These are phyloP conservation scores for Eutrema yunnanense DNA, from an alignment of 345 rosid species.

Conservation along the genomic window DNA sequence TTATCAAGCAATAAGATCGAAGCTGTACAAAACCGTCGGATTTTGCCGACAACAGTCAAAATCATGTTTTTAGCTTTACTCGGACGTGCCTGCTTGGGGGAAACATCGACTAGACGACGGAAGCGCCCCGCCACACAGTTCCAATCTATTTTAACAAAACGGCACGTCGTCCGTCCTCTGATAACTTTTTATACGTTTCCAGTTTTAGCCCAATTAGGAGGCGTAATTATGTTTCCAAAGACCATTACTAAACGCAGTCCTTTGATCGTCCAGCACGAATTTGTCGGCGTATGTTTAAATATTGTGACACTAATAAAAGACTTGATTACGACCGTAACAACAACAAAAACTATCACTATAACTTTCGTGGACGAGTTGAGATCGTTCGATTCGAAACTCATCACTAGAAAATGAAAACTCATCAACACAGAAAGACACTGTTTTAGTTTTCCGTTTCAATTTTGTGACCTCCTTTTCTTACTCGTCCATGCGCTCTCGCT, in stretches of 20 bases:
- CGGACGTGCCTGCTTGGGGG: not conserved
- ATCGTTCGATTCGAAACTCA: conserved; percentile 16
- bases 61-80: conserved; percentile 8
- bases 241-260: not conserved
- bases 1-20: conserved; percentile 4
- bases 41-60: conserved; percentile 6
- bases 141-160: not conserved
- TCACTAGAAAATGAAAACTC: conserved; percentile 37
- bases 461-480: conserved; percentile 28
- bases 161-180: not conserved
- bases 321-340: not conserved
- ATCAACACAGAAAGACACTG: not conserved
- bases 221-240: too few relatives aligned
- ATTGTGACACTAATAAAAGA: too few relatives aligned
- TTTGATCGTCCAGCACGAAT: not conserved
- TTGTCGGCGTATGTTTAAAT: not conserved
- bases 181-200: too few relatives aligned
- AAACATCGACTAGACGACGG: not conserved
- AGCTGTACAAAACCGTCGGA: conserved; percentile 25
- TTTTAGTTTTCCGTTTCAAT: conserved; percentile 28
- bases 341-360: not conserved
- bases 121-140: not conserved
- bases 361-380: conserved; percentile 41
- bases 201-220: too few relatives aligned
- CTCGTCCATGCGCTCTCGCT: conserved; percentile 39